Conservation (phyloP, 371 early-diverging fungal species). For the Dinochytrium kinnereticum region DNA sequence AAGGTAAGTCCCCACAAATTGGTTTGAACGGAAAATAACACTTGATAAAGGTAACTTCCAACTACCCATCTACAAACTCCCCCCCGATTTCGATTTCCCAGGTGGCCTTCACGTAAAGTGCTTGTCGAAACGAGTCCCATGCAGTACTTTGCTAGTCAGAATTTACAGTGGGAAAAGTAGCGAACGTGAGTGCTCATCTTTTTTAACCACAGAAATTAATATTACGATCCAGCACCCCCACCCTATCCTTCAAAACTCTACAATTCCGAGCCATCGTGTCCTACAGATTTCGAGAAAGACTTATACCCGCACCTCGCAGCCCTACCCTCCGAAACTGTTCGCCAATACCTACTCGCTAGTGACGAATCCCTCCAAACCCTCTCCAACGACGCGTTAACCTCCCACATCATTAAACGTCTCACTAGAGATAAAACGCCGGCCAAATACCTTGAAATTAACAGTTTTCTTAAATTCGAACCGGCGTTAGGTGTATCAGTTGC, state of each 20-base stretch:
- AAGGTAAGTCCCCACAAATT: not conserved
- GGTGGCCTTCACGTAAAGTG: constrained; percentile 5
- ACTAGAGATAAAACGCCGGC: constrained; percentile 16
- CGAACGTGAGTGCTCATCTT: not conserved
- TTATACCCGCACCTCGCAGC: no score
- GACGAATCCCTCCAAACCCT: not conserved
- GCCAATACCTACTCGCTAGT: not conserved
- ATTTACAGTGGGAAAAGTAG: not conserved
- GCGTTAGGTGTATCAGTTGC: constrained; percentile 8
- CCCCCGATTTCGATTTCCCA: not conserved
- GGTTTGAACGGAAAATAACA: not conserved
- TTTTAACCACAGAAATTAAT: not conserved
- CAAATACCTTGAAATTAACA: constrained; percentile 4
- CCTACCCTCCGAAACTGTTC: not conserved
- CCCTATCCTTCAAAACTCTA: not conserved
- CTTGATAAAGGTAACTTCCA: constrained; percentile 12
- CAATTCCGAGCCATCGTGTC: not conserved
- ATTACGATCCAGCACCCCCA: not conserved
- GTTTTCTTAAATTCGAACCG: not conserved
- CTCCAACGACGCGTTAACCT: constrained; percentile 14
- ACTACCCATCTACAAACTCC: not conserved
- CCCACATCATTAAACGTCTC: constrained; percentile 21
- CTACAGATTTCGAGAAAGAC: no score
- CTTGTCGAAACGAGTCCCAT: not conserved
- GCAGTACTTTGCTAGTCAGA: not conserved